Evolutionary conservation across 164 flowering plant genomes (phyloP), one percentile per base, ranked within the genome.

Genomic region (Cinnamomum chago): DNA sequence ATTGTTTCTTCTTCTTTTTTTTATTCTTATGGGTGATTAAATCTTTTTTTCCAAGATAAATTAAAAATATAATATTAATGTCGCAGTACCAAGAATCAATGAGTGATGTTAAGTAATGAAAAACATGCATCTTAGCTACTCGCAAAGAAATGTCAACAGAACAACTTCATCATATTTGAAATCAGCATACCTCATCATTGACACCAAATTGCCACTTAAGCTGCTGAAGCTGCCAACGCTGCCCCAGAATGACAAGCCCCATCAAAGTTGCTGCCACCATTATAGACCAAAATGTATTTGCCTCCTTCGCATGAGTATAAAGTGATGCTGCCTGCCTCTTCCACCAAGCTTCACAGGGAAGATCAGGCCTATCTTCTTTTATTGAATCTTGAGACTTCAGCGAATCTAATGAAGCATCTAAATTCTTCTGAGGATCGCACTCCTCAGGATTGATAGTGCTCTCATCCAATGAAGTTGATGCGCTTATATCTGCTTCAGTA

Each of bases 281-380:
- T 71, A 95, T 75, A 35, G 98, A 91, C 98, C 97, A 95, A 65
- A 90, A 79, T n/a, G 95, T 67, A 81, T 87, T 93, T 71, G 92
- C 87, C n/a, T 92, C 97, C 81, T 87, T 93, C 51, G 92, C 93
- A 76, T 90, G 93, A 70, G 84, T 77, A 81, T 88, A 90, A 62
- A 95, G 71, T 13, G 90, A 86, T 73, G 81, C 86, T n/a, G 88
- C 95, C 50, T 81, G 83, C 79, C 88, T 87, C 86, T 87, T 90
- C 99, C 98, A 95, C 99, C 99, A 95, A 76, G 96, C 93, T 80
- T 88, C 90, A 76, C 89, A 84, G 22, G 95, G 97, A 75, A 89
- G 87, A 58, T 80, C 82, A 72, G 90, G 75, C 7, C 25, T 82
- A 67, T 81, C 85, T 72, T 81, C 91, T 58, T 86, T 77, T 20